Percentiles rank a stretch among this genome's conserved stretches.
phyloP scores from a whole-genome alignment of 495 filamentous ascomycete species.

The Penicillium verhagenii region DNA sequence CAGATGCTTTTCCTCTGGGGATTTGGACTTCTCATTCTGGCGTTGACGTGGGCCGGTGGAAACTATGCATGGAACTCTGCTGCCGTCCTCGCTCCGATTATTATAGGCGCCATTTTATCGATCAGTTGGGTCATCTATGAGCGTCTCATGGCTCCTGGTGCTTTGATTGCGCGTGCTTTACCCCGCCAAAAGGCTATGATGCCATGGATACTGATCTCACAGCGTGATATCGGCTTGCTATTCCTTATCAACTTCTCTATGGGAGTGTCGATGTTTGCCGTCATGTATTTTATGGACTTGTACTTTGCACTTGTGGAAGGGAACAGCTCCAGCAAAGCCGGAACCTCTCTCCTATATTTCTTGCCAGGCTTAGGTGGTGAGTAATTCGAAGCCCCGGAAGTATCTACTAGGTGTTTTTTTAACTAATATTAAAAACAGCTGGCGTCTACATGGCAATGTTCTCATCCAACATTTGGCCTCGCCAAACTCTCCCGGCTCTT shows the following conservation, averaged over 20 bases:
- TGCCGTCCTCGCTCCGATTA: conserved; percentile 51
- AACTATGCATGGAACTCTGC: conserved; percentile 52
- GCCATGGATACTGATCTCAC: conserved; percentile 48
- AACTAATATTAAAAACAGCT: conserved; percentile 11
- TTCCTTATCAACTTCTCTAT: conserved; percentile 53
- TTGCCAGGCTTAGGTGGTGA: conserved; percentile 42
- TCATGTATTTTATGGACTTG: conserved; percentile 61
- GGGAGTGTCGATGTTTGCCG: conserved; percentile 47
- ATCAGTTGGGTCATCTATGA: conserved; percentile 53
- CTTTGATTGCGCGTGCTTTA: conserved; percentile 37
- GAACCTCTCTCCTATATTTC: conserved; percentile 50
- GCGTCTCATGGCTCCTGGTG: conserved; percentile 51
- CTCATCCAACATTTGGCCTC: conserved; percentile 54
- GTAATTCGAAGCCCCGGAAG: not conserved
- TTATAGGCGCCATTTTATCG: conserved; percentile 48
- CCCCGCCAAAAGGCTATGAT: conserved; percentile 56
- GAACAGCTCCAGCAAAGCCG: conserved; percentile 45
- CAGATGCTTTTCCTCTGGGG: conserved; percentile 59
- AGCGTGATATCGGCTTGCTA: conserved; percentile 52
- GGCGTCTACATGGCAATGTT: conserved; percentile 55
- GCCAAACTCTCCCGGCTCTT: conserved; percentile 53
- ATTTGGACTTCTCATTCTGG: conserved; percentile 56
- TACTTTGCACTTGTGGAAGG: conserved; percentile 57
- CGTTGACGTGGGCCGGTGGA: conserved; percentile 57
- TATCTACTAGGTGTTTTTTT: not conserved